A percentile compares a stretch with the other conserved stretches of the same genome.
Evolutionary conservation across 371 early-diverging fungal species (phyloP).

Genomic region (Rhizopus delemar): DNA sequence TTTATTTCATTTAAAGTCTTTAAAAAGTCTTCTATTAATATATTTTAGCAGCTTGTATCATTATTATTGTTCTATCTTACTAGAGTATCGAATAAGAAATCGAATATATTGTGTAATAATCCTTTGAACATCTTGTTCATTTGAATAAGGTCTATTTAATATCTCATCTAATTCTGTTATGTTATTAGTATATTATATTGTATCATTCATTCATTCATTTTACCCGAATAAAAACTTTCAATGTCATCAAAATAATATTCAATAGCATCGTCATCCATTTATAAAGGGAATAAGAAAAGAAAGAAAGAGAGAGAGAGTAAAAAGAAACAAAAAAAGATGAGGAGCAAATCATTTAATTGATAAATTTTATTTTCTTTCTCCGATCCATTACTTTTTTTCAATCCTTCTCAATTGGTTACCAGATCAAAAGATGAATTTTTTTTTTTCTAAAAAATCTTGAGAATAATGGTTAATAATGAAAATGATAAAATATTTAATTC

Average conservation of each 20-base stretch:
- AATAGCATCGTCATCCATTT: slow-evolving; percentile 38
- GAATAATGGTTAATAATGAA: too few species aligned
- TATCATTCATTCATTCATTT: background rate
- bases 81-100: slow-evolving; percentile 42
- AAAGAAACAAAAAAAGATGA: slow-evolving; percentile 13
- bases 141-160: slow-evolving; percentile 38
- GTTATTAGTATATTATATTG: background rate
- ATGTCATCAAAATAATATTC: slow-evolving; percentile 50
- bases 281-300: background rate
- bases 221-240: slow-evolving; percentile 55
- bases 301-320: slow-evolving; percentile 15
- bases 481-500: too few species aligned
- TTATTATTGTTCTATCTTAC: slow-evolving; percentile 16
- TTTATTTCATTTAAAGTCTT: slow-evolving; percentile 51
- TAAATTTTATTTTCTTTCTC: too few species aligned
- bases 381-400: too few species aligned
- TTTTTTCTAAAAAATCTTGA: too few species aligned
- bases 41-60: background rate
- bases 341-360: background rate
- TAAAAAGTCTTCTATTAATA: slow-evolving; percentile 52
- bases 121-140: slow-evolving; percentile 36
- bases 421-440: too few species aligned
- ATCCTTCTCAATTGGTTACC: too few species aligned
- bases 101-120: slow-evolving; percentile 44
- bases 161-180: slow-evolving; percentile 53